phyloP scores from a whole-genome alignment of 345 rosid genomes.

The Clarkia xantiana region DNA sequence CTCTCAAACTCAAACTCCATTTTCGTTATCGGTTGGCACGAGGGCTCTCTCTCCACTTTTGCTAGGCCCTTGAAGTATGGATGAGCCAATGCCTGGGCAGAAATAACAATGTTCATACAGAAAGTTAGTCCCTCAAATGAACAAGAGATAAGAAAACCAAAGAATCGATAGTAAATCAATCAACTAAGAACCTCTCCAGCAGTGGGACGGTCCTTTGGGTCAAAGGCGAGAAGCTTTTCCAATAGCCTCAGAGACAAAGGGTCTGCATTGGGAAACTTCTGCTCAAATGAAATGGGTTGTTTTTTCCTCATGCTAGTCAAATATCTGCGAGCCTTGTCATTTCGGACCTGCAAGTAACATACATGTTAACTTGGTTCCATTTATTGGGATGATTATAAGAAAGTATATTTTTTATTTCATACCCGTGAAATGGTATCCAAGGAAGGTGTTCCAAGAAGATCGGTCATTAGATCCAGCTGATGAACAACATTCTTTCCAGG shows the following conservation, averaged over 20 bases:
- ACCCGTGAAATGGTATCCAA: conserved; percentile 65
- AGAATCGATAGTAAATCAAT: not conserved
- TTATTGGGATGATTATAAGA: too few species aligned
- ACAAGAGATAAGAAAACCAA: not conserved
- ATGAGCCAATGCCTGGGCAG: conserved; percentile 57
- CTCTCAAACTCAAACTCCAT: conserved; percentile 87
- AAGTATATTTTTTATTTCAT: not conserved
- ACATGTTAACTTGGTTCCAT: conserved; percentile 2
- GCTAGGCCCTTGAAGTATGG: conserved; percentile 72
- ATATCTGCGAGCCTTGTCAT: conserved; percentile 79
- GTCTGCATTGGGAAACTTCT: conserved; percentile 63
- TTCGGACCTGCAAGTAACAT: conserved; percentile 33
- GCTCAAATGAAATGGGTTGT: conserved; percentile 42
- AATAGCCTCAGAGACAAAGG: conserved; percentile 52
- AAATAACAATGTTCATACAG: not conserved
- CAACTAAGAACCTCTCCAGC: conserved; percentile 49
- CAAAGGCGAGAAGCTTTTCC: conserved; percentile 66
- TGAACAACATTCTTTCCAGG: conserved; percentile 80
- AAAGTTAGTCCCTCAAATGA: not conserved
- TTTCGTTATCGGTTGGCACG: conserved; percentile 66
- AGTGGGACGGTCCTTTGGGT: conserved; percentile 69
- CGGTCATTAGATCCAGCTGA: conserved; percentile 82
- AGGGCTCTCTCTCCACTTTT: conserved; percentile 79
- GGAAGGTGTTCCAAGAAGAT: conserved; percentile 81
- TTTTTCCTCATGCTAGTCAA: conserved; percentile 72